phyloP scores from a whole-genome alignment of 1,284 basidiomycete species.

The Tremellales sp. region DNA sequence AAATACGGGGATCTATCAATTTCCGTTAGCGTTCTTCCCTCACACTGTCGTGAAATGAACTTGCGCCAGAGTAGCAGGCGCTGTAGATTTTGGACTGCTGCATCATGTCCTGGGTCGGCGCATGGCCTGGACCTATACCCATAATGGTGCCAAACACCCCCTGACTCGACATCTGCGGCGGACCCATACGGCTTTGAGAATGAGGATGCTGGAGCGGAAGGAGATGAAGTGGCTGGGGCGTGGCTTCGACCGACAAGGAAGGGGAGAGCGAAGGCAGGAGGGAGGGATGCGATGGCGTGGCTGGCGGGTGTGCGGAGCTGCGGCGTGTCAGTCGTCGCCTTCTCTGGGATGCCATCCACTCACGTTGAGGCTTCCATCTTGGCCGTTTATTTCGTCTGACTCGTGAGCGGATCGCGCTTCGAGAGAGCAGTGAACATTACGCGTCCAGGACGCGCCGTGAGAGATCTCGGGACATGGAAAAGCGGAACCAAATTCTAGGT shows the following conservation, averaged over 20 bases:
- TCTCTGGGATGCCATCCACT: constrained; percentile 1
- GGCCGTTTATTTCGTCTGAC: too few species aligned
- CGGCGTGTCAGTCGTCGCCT: neutral
- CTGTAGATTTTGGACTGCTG: constrained; percentile 41
- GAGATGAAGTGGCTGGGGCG: constrained; percentile 28
- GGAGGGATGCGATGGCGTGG: constrained; percentile 28
- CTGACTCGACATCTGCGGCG: constrained; percentile 1
- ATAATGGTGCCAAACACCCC: constrained; percentile 41
- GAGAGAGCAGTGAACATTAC: too few species aligned
- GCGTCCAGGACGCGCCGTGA: too few species aligned
- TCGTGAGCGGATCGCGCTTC: too few species aligned
- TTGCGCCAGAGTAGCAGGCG: constrained; percentile 47
- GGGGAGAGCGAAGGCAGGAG: constrained; percentile 30
- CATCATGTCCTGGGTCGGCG: constrained; percentile 22
- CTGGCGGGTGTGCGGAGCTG: constrained; percentile 13
- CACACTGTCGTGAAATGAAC: constrained; percentile 8
- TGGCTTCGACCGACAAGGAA: constrained; percentile 19
- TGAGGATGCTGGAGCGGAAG: constrained; percentile 10
- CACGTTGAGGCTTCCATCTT: constrained; percentile 23
- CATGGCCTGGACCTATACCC: constrained; percentile 40
- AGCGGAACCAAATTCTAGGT: too few species aligned
- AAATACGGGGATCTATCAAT: constrained; percentile 59
- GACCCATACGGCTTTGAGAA: neutral
- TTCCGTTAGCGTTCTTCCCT: neutral
- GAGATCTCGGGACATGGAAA: too few species aligned